Conservation (phyloP, 106 monocot genomes). For the Acanthochlamys bracteata region DNA sequence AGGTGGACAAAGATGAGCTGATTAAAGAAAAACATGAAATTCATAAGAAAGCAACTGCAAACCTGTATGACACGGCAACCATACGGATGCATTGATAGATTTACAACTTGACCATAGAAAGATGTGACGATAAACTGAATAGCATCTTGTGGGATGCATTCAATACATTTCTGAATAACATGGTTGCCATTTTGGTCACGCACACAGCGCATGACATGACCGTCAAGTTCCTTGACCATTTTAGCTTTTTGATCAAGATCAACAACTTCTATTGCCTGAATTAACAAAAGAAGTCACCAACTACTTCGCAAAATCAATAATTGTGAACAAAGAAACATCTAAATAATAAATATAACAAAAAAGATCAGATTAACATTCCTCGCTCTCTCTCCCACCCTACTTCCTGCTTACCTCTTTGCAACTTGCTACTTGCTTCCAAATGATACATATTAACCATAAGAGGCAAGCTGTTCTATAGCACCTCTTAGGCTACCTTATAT, state of each 20-base stretch:
- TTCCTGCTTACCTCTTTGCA: too few species aligned
- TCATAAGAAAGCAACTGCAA: background rate
- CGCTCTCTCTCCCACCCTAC: too few species aligned
- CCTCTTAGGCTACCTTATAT: too few species aligned
- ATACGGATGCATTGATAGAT: constrained; percentile 79
- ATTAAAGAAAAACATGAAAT: background rate
- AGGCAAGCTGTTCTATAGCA: too few species aligned
- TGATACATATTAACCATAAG: too few species aligned
- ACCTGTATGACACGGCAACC: constrained; percentile 92
- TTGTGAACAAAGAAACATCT: too few species aligned
- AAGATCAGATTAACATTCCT: too few species aligned
- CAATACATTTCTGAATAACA: constrained; percentile 91
- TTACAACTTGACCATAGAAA: constrained; percentile 77
- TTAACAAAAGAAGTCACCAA: background rate
- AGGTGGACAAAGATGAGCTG: background rate
- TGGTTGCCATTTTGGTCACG: constrained; percentile 95
- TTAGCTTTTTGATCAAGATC: constrained; percentile 69
- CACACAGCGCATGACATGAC: constrained; percentile 73
- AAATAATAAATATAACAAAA: too few species aligned
- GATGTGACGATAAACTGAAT: constrained; percentile 82
- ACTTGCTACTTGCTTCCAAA: too few species aligned
- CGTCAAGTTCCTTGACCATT: constrained; percentile 81
- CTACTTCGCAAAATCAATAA: too few species aligned
- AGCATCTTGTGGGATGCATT: constrained; percentile 72
- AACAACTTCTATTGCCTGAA: constrained; percentile 82